phyloP scores from a whole-genome alignment of 2,329 filamentous ascomycete species.

The Biscogniauxia sp. region DNA sequence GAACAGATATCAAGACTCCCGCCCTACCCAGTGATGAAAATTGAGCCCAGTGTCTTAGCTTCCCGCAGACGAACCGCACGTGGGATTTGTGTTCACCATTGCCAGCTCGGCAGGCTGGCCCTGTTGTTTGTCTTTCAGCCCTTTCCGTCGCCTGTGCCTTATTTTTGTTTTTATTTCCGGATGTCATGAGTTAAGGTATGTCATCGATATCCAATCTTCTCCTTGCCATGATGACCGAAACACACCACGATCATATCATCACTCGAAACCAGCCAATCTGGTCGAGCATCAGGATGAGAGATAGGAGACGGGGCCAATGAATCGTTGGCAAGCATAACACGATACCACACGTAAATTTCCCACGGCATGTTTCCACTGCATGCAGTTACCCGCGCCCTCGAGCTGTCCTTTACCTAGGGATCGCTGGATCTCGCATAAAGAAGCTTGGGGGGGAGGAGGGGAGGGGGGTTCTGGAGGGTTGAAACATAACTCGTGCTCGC shows the following conservation, averaged over 20 bases:
- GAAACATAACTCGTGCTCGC: constrained; percentile 7
- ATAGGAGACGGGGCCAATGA: constrained; percentile 2
- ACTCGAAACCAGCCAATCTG: neutral
- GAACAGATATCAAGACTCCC: neutral
- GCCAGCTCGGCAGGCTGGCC: constrained; percentile 5
- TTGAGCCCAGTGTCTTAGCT: constrained; percentile 28
- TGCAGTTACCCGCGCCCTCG: constrained; percentile 25
- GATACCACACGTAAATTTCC: constrained; percentile 7
- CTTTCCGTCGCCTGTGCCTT: neutral
- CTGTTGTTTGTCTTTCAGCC: constrained; percentile 2
- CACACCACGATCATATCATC: constrained; percentile 14
- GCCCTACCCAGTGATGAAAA: constrained; percentile 5
- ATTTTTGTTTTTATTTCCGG: constrained; percentile 1
- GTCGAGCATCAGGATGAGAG: constrained; percentile 9
- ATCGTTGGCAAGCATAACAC: constrained; percentile 5
- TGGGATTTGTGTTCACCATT: constrained; percentile 26
- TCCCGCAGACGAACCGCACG: constrained; percentile 28
- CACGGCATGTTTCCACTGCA: constrained; percentile 21
- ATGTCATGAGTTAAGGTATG: neutral
- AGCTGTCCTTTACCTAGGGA: constrained; percentile 18
- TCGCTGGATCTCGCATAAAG: constrained; percentile 25
- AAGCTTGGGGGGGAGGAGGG: constrained; percentile 1
- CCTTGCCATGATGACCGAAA: neutral
- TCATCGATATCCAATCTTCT: neutral
- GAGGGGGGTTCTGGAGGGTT: constrained; percentile 4